Conservation (phyloP, 2,329 filamentous ascomycete species). For the Botrytis elliptica region DNA sequence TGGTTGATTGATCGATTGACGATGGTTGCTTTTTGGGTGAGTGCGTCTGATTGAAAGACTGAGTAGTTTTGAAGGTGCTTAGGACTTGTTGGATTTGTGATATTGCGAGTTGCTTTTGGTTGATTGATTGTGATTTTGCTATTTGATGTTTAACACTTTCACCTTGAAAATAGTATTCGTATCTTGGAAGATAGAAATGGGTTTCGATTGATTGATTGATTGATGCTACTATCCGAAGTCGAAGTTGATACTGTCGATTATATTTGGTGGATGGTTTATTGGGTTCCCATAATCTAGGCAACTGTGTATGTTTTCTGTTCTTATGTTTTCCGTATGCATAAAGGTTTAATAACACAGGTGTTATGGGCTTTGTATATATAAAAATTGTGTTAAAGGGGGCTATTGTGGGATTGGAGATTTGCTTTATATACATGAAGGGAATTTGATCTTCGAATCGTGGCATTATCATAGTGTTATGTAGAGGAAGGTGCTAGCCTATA, state of each 20-base stretch:
- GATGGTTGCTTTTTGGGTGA: neutral
- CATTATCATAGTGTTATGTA: neutral
- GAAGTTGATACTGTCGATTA: neutral
- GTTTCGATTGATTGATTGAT: constrained; percentile 12
- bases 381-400: neutral
- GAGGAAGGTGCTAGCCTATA: no score
- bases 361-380: neutral
- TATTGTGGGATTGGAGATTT: neutral
- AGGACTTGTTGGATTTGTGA: neutral
- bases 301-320: neutral
- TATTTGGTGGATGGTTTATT: neutral
- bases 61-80: neutral
- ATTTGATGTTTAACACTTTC: neutral
- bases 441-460: neutral
- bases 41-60: neutral
- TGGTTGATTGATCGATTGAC: neutral
- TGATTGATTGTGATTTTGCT: neutral
- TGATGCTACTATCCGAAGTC: constrained; percentile 7
- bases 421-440: neutral
- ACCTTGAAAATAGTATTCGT: neutral
- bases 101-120: neutral
- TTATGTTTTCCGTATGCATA: neutral
- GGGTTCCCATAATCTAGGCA: neutral
- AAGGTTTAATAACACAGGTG: neutral
- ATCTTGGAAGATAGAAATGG: neutral